Evolutionary conservation across 1,284 basidiomycete genomes (phyloP), one percentile per base, ranked within the genome.

Genomic region (Hemileia vastatrix): DNA sequence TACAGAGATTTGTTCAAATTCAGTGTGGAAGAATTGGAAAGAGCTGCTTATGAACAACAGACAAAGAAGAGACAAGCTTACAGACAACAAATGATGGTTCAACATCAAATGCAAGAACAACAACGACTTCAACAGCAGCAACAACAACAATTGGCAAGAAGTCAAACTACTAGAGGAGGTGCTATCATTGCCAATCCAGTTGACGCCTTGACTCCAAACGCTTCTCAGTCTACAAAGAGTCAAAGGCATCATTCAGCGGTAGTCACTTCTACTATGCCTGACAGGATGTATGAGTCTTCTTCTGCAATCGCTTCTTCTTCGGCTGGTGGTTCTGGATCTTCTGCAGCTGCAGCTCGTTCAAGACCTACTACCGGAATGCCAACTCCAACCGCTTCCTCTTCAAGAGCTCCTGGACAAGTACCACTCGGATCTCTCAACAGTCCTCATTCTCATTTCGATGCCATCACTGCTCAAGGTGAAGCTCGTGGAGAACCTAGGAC

Each of bases 41-140:
- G 78, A 6, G 78, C 83, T 44, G 89, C 90, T 11, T 83, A 90
- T 77, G 88, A 90, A 63, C 84, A 88, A 71, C 89, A 92, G 77
- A 83, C 86, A 67, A 81, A 83, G 77, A 92, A 92, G 78, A 81
- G 87, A 31, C 78, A 86, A 23, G 84, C 84, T 24, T 77, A 79
- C 58, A n/a, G 60, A 31, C 60, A 62, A 54, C 51, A 47, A 15
- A 62, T 62, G 53, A 53, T 53, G 27, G 53, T 47, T 32, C 49
- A 49, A 15, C 24, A 47, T 27, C 15, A n/a, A 23, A 57, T 49
- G 33, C 56, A 45, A 31, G 48, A 44, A 11, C 44, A n/a, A n/a
- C n/a, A n/a, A n/a, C n/a, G n/a, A n/a, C 31, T 21, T 32, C 60
- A 62, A 36, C 60, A 62, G 48, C 60, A 62, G n/a, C 60, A 54